Base-by-base conservation (phyloP, 306 rosid species). In the Astragalus glycyphyllos region DNA sequence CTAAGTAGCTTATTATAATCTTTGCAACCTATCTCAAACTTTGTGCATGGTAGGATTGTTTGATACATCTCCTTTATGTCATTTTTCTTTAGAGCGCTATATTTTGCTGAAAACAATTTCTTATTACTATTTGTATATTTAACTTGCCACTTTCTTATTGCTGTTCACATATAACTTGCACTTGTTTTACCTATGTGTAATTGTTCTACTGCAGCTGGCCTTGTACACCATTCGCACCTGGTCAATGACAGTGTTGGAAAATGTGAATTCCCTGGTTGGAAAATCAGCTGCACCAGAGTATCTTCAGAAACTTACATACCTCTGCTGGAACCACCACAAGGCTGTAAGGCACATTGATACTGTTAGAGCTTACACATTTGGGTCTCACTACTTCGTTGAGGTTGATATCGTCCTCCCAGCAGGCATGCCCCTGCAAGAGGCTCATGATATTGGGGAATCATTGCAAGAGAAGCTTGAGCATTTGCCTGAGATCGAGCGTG, bases 301-400 rank as follows among this genome's bases (percentile, higher is more conserved):
- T 79, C 86, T 93, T 38, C 97, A 93, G 84, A 93, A 93, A 44
- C 92, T 93, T 10, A 93, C 97, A 11, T 93, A 93, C 87, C 90
- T 93, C 17, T 93, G 97, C 77, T 93, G 98, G 98, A 93, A 93
- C 84, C 98, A 93, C 81, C 87, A 93, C 82, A 72, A 83, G 77
- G 94, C 97, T 16, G 80, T 93, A 71, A 82, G 84, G 66, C 97
- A 90, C 83, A 93, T 93, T 0, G 98, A 93, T 20, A 93, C 98
- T 0, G 98, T 93, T 38, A 82, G 97, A 11, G 97, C 98, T 4
- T 93, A 93, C 83, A 90, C 98, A 31, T 90, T 93, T 26, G 98
- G 98, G 55, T 90, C 97, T 45, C 98, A 93, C 89, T 93, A 83
- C 85, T 93, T 93, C 54, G 97, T 93, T 1, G 98, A 93, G 86